Base-by-base conservation (phyloP, 768 basidiomycete genomes). In the Coprinellus micaceus region DNA sequence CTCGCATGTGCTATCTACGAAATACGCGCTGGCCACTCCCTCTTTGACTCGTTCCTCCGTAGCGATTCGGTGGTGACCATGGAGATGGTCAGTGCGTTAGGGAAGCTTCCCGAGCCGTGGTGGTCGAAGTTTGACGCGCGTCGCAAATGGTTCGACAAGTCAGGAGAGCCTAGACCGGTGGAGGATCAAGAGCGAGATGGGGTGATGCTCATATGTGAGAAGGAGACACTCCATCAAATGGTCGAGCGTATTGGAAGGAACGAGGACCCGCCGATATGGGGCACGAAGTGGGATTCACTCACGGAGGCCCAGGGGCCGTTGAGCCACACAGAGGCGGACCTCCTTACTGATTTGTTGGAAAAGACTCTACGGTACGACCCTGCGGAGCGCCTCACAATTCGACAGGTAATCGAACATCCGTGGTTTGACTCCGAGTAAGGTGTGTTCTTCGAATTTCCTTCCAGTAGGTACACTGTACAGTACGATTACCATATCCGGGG, bases 1-100 rank as follows among this genome's bases (percentile, higher is more conserved):
- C 63, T 78, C 19, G 77, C 59, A 55, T 79, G 77, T 60, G 57
- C 68, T 46, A 71, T 77, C 58, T 78, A 74, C 58, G 71, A 77
- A 63, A 73, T 77, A 54, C 70, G 75, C 19, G 71, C 76, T 25
- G 75, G 76, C 3, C 68, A 60, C 37, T 54, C 76, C 24, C 72
- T 77, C 47, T 78, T 77, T 54, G 74, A 75, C 9, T 21, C 72
- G 10, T 74, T 74, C 57, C 56, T 76, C 2, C 64, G 67, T 12
- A 60, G 65, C 53, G 65, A 69, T 39, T 52, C 30, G 2, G 60
- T 63, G 13, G 63, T 76, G 25, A 67, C 74, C 57, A 71, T 54
- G 54, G 62, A 75, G 63, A 72, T 53, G 5, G 69, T 77, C 21
- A 63, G 66, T 60, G 73, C 63, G 21, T 67, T 77, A 2, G 77